Conservation (phyloP, 1,284 basidiomycete species). For the Erythrobasidium hasegawianum region DNA sequence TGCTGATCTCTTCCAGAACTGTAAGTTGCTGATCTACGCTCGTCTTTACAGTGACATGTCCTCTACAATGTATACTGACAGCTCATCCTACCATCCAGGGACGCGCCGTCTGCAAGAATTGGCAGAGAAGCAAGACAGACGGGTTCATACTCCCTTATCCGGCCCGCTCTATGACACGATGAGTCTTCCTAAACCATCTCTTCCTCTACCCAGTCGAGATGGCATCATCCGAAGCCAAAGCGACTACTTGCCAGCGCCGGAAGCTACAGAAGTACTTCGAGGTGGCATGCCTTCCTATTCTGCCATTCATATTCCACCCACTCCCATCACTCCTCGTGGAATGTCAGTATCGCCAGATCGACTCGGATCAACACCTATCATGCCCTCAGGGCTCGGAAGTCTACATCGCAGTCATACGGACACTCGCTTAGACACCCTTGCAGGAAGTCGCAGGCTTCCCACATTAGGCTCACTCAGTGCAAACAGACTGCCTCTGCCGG, state of each 20-base stretch:
- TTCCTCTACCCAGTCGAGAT: background rate
- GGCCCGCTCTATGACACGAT: constrained; percentile 10
- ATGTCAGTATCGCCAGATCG: background rate
- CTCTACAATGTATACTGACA: background rate
- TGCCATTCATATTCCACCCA: background rate
- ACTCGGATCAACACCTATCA: background rate
- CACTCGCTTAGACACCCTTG: background rate
- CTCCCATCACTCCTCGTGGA: background rate
- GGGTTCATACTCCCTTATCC: constrained; percentile 34
- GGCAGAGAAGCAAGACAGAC: constrained; percentile 7
- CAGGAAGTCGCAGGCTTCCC: background rate
- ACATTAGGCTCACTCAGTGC: background rate
- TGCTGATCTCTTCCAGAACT: constrained; percentile 41
- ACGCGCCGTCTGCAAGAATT: constrained; percentile 27
- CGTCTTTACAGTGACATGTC: background rate
- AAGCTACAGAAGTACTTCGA: constrained; percentile 4
- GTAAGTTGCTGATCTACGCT: constrained; percentile 24
- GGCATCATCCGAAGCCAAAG: constrained; percentile 2
- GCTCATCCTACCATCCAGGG: background rate
- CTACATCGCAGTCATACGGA: background rate
- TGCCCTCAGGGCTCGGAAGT: background rate
- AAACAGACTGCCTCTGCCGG: background rate
- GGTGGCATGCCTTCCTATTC: constrained; percentile 1
- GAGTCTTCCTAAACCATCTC: background rate
- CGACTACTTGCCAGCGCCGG: constrained; percentile 5